Conservation (phyloP, 2,329 filamentous ascomycete genomes). For the Aureobasidium sp. region DNA sequence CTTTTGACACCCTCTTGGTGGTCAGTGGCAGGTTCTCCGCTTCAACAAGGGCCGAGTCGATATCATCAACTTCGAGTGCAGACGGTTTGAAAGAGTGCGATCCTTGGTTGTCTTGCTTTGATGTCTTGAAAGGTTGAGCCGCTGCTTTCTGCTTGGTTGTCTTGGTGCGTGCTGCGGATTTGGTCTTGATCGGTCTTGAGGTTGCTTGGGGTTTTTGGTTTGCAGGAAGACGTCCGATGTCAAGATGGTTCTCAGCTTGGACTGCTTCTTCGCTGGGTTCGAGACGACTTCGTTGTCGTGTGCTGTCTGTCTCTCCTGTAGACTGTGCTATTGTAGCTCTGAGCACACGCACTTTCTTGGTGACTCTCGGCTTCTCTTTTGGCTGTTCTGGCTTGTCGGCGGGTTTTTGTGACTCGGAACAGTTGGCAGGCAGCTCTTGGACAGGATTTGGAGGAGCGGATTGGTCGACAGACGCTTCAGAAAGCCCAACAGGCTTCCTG, state of each 20-base stretch:
- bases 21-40: neutral
- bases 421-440: neutral
- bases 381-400: neutral
- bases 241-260: neutral
- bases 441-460: neutral
- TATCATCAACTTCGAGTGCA: neutral
- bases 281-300: neutral
- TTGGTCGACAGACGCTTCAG: no score
- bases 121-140: neutral
- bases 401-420: no score
- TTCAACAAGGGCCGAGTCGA: neutral
- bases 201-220: no score
- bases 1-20: neutral
- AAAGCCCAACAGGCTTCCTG: no score
- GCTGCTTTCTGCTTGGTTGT: neutral
- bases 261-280: no score
- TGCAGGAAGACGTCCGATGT: no score
- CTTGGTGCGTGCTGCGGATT: neutral
- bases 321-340: neutral
- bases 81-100: neutral
- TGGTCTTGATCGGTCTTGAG: neutral
- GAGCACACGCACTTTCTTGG: neutral
- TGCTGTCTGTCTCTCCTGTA: neutral
- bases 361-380: neutral
- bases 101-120: neutral